Percentiles rank a stretch among this genome's conserved stretches.
Evolutionary conservation across 2,329 filamentous ascomycete genomes (phyloP).

Genomic region (Calonectria pseudoreteaudii): DNA sequence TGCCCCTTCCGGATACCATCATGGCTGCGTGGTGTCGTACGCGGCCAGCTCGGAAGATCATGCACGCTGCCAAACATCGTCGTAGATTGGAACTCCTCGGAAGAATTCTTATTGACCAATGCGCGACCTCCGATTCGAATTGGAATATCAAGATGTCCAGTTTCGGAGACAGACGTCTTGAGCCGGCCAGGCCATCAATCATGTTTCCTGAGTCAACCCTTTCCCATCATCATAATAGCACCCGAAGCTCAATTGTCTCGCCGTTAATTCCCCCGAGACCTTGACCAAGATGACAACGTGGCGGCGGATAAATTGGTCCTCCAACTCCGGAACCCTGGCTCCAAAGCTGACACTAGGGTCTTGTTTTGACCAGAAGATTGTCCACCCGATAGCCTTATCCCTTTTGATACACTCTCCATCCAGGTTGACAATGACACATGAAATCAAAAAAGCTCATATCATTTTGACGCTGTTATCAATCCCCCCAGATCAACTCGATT

Average conservation of each 20-base stretch:
- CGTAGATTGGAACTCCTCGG: neutral
- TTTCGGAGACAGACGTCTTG: neutral
- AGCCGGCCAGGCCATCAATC: neutral
- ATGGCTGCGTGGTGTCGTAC: neutral
- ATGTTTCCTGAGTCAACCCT: neutral
- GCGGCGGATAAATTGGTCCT: neutral
- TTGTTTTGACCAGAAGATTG: neutral
- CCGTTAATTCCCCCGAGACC: neutral
- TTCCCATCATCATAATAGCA: neutral
- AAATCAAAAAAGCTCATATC: neutral
- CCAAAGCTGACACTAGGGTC: neutral
- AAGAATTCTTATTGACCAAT: neutral
- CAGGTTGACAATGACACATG: constrained; percentile 12
- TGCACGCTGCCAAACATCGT: neutral
- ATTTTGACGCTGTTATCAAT: constrained; percentile 26
- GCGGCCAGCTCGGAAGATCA: neutral
- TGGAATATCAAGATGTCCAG: too few relatives aligned
- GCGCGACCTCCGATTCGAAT: neutral
- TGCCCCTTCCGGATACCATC: neutral
- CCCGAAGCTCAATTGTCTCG: neutral
- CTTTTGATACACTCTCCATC: neutral
- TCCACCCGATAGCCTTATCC: constrained; percentile 4
- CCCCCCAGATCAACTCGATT: neutral
- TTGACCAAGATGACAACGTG: neutral
- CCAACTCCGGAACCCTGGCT: neutral